Conservation (phyloP, 768 basidiomycete species). For the Xanthoconium purpureum region DNA sequence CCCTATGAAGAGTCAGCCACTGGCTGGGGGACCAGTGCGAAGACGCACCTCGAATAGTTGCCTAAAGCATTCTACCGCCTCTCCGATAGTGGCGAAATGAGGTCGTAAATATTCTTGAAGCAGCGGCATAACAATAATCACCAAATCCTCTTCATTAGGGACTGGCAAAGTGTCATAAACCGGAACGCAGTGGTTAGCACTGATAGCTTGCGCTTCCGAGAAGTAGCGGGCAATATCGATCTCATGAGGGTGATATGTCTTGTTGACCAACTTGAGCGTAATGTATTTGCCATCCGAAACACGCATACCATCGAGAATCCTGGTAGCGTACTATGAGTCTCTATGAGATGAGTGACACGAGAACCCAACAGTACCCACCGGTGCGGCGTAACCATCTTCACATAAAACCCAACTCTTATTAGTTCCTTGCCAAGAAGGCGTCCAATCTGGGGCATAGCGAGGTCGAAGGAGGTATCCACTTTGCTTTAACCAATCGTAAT, state of each 20-base stretch:
- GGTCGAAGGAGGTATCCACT: conserved; percentile 17
- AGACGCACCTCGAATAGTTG: conserved; percentile 31
- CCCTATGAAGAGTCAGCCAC: background rate
- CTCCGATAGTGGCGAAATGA: conserved; percentile 26
- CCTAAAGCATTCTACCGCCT: background rate
- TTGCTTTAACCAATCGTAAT: conserved; percentile 12
- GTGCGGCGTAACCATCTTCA: conserved; percentile 2
- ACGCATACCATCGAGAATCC: conserved; percentile 31
- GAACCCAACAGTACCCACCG: background rate
- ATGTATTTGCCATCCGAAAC: conserved; percentile 28
- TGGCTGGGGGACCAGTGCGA: background rate
- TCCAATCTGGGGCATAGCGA: conserved; percentile 22
- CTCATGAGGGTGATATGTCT: conserved; percentile 25
- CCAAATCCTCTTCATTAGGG: background rate
- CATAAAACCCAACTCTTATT: background rate
- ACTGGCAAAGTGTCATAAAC: conserved; percentile 25
- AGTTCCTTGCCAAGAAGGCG: conserved; percentile 17
- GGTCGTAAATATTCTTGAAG: conserved; percentile 27
- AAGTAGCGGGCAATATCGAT: conserved; percentile 28
- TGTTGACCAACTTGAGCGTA: conserved; percentile 28
- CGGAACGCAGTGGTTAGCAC: conserved; percentile 36
- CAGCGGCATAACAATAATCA: conserved; percentile 36
- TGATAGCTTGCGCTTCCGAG: background rate
- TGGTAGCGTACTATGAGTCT: conserved; percentile 1
- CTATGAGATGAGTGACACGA: conserved; percentile 16